Base-by-base conservation (phyloP, 106 monocot genomes). In the Dioscorea zingiberensis region DNA sequence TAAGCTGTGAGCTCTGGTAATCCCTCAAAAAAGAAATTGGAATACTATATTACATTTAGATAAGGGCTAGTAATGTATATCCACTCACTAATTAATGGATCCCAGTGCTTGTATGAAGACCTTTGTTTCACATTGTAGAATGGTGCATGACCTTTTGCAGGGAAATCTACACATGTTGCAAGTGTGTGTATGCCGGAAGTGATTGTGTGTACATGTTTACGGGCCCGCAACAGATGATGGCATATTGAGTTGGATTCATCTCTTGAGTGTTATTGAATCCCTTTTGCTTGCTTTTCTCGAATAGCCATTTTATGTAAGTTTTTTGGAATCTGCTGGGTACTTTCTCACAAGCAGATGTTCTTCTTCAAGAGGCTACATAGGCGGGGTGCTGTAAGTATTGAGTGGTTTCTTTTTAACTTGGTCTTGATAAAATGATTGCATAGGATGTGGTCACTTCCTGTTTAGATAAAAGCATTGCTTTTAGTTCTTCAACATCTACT, bases 351-450 rank as follows among this genome's bases (percentile, higher is more conserved):
- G 71, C 77, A 26, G 79, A 87, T 77, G 83, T 87, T 69, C 74
- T 87, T 68, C 67, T 83, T 47, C 76, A 71, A 70, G 76, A 80
- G 64, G 44, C 68, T 57, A 87, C n/a, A n/a, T n/a, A 80, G 77
- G 83, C 80, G 79, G 77, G 69, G 87, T 83, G 64, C 64, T n/a
- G 86, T 86, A 79, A 68, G 67, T 59, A 67, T 74, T 64, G n/a
- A n/a, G 49, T 32, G 12, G 4, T 38, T 38, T 38, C 38, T n/a
- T n/a, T 38, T 38, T 38, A 38, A 8, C 38, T 38, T 38, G 38
- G 1, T 38, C 4, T 38, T 38, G 38, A 38, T 38, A n/a, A 8
- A 2, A 38, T 38, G 38, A 10, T 38, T 38, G 38, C 1, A n/a
- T 38, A 38, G n/a, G 38, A 38, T 1, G 38, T 38, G n/a, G 38